Evolutionary conservation across 352 stramenopile species (phyloP).

Genomic region (Globisporangium ultimum): DNA sequence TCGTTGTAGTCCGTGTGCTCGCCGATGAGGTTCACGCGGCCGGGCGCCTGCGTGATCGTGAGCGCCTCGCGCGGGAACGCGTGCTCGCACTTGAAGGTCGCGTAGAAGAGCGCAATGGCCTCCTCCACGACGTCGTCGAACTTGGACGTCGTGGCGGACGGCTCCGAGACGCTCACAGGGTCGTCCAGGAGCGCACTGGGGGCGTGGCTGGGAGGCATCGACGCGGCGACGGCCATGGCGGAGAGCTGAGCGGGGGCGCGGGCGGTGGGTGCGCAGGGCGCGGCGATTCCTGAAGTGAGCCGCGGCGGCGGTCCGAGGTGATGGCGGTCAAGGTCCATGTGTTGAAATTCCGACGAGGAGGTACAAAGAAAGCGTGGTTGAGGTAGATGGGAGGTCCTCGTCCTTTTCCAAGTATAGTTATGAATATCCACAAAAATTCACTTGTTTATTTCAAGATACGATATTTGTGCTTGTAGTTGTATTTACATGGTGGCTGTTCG

Average conservation of each 20-base stretch:
- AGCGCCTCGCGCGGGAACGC: conserved; percentile 35
- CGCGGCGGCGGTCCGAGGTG: neutral
- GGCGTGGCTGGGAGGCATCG: conserved; percentile 4
- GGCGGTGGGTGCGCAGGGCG: no score
- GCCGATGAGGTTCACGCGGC: conserved; percentile 95
- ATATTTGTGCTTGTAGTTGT: neutral
- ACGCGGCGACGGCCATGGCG: conserved; percentile 9
- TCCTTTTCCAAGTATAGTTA: neutral
- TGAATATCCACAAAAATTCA: neutral
- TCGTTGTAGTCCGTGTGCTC: conserved; percentile 97
- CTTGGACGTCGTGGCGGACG: neutral
- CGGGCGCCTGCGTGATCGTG: conserved; percentile 77
- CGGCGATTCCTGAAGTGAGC: conserved; percentile 10
- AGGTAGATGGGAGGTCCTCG: neutral
- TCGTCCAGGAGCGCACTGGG: neutral
- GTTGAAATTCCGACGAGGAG: neutral
- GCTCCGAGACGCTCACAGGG: neutral
- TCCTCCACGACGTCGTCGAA: conserved; percentile 40
- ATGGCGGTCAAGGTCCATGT: neutral
- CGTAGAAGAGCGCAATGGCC: conserved; percentile 59
- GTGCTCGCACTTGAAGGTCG: conserved; percentile 35
- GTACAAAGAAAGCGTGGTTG: neutral
- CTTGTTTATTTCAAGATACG: neutral
- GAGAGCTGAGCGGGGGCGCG: no score
- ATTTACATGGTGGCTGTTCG: neutral